A percentile compares a stretch with the other conserved stretches of the same genome.
Conservation (phyloP, 164 flowering plant genomes). For the Annona squamosa region DNA sequence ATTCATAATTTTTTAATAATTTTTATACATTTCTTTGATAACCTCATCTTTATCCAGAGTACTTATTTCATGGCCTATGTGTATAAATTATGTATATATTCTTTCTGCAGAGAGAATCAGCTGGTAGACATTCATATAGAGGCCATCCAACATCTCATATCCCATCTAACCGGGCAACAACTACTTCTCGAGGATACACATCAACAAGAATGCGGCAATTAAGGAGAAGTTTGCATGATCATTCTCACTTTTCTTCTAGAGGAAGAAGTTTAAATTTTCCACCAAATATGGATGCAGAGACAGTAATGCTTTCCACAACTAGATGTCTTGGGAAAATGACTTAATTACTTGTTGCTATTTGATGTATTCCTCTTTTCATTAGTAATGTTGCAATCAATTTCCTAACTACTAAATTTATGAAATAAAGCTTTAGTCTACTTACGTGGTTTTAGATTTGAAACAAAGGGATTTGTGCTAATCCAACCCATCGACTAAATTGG, state of each 20-base stretch:
- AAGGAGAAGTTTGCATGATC: conserved; percentile 33
- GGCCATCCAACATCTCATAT: conserved; percentile 29
- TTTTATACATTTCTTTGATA: too few relatives aligned
- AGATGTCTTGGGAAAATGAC: background rate
- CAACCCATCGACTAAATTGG: too few relatives aligned
- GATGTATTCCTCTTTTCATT: background rate
- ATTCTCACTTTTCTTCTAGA: conserved; percentile 28
- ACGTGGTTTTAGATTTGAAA: background rate
- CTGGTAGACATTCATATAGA: conserved; percentile 25
- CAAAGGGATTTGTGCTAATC: background rate
- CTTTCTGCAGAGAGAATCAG: conserved; percentile 29
- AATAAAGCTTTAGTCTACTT: background rate
- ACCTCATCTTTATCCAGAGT: too few relatives aligned
- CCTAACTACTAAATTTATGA: background rate
- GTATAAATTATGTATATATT: too few relatives aligned
- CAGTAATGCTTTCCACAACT: conserved; percentile 35
- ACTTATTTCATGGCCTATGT: too few relatives aligned
- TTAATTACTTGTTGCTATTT: background rate
- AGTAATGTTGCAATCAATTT: background rate
- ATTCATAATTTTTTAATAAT: too few relatives aligned
- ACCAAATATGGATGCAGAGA: conserved; percentile 59
- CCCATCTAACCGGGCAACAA: conserved; percentile 35
- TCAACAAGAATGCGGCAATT: conserved; percentile 41
- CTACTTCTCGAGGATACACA: conserved; percentile 30
- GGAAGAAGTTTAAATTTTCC: conserved; percentile 46